These are phyloP conservation scores for Spizellomyces punctatus DNA, from an alignment of 192 early-diverging fungal genomes.

Conservation along the genomic window DNA sequence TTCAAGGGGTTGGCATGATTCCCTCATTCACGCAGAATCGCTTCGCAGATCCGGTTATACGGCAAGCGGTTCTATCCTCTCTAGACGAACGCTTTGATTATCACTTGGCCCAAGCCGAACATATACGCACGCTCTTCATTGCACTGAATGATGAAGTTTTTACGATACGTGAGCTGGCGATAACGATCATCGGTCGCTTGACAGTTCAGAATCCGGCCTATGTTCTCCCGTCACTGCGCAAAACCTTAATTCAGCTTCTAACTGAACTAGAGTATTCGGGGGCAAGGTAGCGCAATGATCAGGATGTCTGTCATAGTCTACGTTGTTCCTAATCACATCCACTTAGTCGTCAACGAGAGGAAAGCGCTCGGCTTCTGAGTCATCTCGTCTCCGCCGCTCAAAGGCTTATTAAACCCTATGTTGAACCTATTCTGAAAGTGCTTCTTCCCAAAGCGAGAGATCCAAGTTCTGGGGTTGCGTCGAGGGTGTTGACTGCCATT, in stretches of 20 bases:
- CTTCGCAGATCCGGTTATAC: conserved; percentile 64
- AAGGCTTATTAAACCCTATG: conserved; percentile 85
- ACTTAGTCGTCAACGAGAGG: conserved; percentile 77
- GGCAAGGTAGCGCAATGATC: conserved; percentile 44
- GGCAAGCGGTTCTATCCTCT: conserved; percentile 77
- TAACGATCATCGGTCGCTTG: conserved; percentile 85
- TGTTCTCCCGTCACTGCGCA: conserved; percentile 85
- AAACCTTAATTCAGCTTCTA: conserved; percentile 82
- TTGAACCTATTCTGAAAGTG: conserved; percentile 83
- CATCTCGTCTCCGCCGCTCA: conserved; percentile 77
- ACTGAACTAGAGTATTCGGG: conserved; percentile 90
- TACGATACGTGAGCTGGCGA: conserved; percentile 78
- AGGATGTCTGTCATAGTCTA: not conserved
- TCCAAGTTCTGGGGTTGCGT: conserved; percentile 74
- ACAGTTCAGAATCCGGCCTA: conserved; percentile 88
- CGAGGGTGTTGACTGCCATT: conserved; percentile 74
- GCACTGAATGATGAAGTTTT: conserved; percentile 92
- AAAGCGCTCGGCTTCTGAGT: conserved; percentile 77
- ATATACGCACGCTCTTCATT: conserved; percentile 84
- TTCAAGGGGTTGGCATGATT: not conserved
- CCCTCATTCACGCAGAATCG: not conserved
- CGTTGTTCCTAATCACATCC: not conserved
- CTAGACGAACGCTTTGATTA: conserved; percentile 84
- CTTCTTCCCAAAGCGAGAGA: conserved; percentile 81
- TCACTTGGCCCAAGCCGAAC: conserved; percentile 88